Base-by-base conservation (phyloP, 2,329 filamentous ascomycete genomes). In the Ophiocordyceps robertsii region DNA sequence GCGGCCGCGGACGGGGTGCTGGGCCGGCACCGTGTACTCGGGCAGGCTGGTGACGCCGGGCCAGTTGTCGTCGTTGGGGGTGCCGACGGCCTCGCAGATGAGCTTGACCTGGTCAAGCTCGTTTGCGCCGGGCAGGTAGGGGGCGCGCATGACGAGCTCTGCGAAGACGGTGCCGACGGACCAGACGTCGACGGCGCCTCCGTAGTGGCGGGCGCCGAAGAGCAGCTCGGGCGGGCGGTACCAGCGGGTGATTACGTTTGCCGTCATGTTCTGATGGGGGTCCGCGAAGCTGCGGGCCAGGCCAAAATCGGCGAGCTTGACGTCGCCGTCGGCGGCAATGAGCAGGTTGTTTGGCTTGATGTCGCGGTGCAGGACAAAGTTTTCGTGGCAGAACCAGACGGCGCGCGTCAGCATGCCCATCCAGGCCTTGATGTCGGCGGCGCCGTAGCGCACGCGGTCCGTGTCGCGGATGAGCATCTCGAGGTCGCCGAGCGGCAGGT, bases 281-380 rank as follows among this genome's bases (percentile, higher is more conserved):
- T 98, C 92, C 8, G 87, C 82, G 60, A 95, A 95, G 46, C 74
- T 77, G 48, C 92, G 73, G 6, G 92, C 92, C 30, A 98, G 79
- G 72, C 92, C 92, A 54, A 98, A 98, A 82, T 98, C 92, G 31
- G 90, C 92, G 40, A 98, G 77, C 62, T 96, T 96, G 56, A 98
- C 79, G 56, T 90, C 85, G 39, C 92, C 90, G 58, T 95, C 85
- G 36, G 86, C 84, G 19, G 88, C 88, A 53, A 98, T 94, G 46
- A 98, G 73, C 63, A 96, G 68, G 67, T 98, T 98, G 75, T 96
- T 96, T 39, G 90, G 90, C 66, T 98, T 98, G 70, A 98, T 96
- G 69, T 98, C 92, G 53, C 92, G 85, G 65, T 98, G 92, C 29
- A 98, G 73, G 16, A 98, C 77, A 54, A 83, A 90, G 61, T 92